Evolutionary conservation across 306 rosid species (phyloP), one percentile per base, ranked within the genome.

Genomic region (Carpinus viminea): DNA sequence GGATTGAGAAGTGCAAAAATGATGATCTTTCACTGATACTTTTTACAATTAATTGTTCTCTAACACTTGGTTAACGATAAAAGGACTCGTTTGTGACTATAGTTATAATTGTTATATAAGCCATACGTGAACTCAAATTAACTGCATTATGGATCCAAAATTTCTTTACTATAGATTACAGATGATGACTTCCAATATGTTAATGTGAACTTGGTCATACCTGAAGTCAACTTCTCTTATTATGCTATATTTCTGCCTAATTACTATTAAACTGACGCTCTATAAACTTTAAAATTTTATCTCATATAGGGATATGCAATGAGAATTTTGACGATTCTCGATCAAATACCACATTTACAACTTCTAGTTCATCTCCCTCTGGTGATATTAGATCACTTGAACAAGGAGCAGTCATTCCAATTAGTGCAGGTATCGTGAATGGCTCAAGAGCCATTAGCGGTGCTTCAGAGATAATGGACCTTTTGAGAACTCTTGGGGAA

Each of bases 401-500:
- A 56, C 92, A 82, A 78, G 93, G 87, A 60, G 79, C 81, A 28
- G 60, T 74, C 57, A 60, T 82, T 78, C 75, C 71, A 68, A 83
- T 78, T 81, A 85, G 88, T 66, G 93, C 96, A 54, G 87, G 72
- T 78, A 54, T 72, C 70, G 70, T 87, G 83, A 88, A 88, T 78
- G 81, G 84, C 74, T 88, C 96, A 68, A 85, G 83, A 90, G 82
- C 87, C 74, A 62, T 82, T 47, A 79, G 83, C 51, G 96, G 98
- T 46, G 80, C 90, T 68, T 85, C 93, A 72, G 98, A 93, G 86
- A 82, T 91, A 82, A 81, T 96, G 85, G 70, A 88, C 80, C 96
- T 96, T 83, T 74, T 96, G 82, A 92, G 93, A 91, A 83, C 81
- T 72, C 86, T 96, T 45, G 99, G 99, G 68, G 98, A 96, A 72